These are phyloP conservation scores for Globisporangium lucens DNA, from an alignment of 352 stramenopile genomes.

Conservation along the genomic window DNA sequence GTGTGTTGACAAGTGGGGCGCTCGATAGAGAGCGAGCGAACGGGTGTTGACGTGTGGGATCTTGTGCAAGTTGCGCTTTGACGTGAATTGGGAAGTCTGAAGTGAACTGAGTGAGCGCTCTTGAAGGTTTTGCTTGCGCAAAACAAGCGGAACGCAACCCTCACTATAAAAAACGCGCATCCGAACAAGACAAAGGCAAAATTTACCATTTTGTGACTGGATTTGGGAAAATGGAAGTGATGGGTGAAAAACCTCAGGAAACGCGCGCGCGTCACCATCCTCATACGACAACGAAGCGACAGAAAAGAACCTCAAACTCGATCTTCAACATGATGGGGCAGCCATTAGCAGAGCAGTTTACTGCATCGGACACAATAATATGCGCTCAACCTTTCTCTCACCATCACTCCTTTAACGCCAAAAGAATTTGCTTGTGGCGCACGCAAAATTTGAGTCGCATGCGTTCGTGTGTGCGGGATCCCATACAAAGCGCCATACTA, in stretches of 20 bases:
- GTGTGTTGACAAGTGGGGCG: not conserved
- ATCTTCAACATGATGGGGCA: conserved; percentile 5
- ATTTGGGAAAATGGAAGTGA: not conserved
- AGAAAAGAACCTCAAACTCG: conserved; percentile 8
- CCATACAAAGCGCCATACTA: conserved; percentile 7
- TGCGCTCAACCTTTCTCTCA: not conserved
- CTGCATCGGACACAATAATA: not conserved
- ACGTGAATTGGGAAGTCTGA: conserved; percentile 2
- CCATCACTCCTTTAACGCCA: not conserved
- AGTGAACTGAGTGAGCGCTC: not conserved
- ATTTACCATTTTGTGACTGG: no score
- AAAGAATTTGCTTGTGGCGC: conserved; percentile 17
- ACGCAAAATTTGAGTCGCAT: not conserved
- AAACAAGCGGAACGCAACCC: not conserved
- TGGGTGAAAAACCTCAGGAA: not conserved
- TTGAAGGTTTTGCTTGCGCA: conserved; percentile 3
- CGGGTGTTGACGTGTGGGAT: conserved; percentile 2
- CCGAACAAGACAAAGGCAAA: not conserved
- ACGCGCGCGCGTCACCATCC: conserved; percentile 6
- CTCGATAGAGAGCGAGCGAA: no score
- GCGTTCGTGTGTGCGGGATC: not conserved
- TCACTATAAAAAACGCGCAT: not conserved
- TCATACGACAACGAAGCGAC: not conserved
- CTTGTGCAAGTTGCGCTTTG: conserved; percentile 7
- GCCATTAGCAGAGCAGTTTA: not conserved